Evolutionary conservation across 2,329 filamentous ascomycete genomes (phyloP), one percentile per base, ranked within the genome.

Genomic region (Colletotrichum sp.): DNA sequence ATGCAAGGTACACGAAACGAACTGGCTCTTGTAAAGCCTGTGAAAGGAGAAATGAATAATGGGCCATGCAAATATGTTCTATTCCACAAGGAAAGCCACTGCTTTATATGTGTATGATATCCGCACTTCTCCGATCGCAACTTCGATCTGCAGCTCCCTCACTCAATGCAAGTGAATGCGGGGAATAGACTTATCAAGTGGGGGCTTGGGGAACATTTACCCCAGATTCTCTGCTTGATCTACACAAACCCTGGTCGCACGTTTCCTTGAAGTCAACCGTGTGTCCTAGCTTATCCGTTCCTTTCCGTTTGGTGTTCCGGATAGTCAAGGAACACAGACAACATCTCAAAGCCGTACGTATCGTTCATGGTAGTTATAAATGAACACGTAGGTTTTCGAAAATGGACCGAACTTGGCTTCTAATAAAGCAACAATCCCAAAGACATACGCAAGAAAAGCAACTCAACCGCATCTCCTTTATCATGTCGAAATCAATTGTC

Each of bases 401-500:
- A n/a, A 44, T 18, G 8, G 36, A 49, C 16, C 2, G 39, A n/a
- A n/a, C 39, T 49, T n/a, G 18, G 8, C 18, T 49, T 49, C 18
- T n/a, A 12, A n/a, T 12, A 49, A 12, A n/a, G 39, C 39, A 49
- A 44, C 18, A n/a, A n/a, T n/a, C 44, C 18, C 18, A 49, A 49
- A n/a, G 18, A n/a, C 18, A 49, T 49, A 49, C 44, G 18, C 9
- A 18, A 49, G 18, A 49, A 18, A 49, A 49, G 24, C 13, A 59
- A 28, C 55, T 59, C 24, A 8, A 34, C 18, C 10, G 64, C 49
- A 36, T 69, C 70, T 67, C 74, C 67, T 59, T 44, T 64, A 78
- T 9, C 15, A 81, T 81, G 80, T 78, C 80, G 18, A 80, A 79
- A 68, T 79, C 80, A 7, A 82, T 80, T 32, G 79, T 82, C 72